Percentiles rank a stretch among this genome's conserved stretches.
phyloP scores from a whole-genome alignment of 1,139 yeast species.

The Blastobotrys raffinosifermentans region DNA sequence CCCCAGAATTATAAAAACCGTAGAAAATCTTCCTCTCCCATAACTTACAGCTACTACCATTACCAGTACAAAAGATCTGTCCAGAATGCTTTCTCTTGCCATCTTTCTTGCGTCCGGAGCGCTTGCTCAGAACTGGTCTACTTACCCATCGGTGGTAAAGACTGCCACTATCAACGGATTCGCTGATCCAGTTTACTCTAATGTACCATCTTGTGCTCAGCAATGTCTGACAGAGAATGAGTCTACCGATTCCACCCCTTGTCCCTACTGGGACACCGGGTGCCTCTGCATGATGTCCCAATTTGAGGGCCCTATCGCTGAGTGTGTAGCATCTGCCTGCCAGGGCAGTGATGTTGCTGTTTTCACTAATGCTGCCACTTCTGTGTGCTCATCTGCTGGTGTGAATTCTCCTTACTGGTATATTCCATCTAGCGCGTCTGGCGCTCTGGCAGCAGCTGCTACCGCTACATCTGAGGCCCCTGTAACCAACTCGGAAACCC shows the following conservation, averaged over 20 bases:
- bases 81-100: slow-evolving; percentile 6
- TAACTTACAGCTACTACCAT: too few species aligned
- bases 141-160: slow-evolving; percentile 45
- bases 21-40: too few species aligned
- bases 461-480: slow-evolving; percentile 3
- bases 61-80: too few species aligned
- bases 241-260: slow-evolving; percentile 21
- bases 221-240: slow-evolving; percentile 33
- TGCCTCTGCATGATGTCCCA: slow-evolving; percentile 48
- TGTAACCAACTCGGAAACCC: background rate
- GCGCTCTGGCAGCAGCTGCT: slow-evolving; percentile 3
- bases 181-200: slow-evolving; percentile 42
- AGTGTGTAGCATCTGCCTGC: slow-evolving; percentile 42
- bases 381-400: slow-evolving; percentile 43
- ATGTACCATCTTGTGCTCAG: slow-evolving; percentile 42
- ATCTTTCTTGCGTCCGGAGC: slow-evolving; percentile 7
- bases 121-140: slow-evolving; percentile 31
- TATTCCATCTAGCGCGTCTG: slow-evolving; percentile 16
- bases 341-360: slow-evolving; percentile 36
- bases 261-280: slow-evolving; percentile 54
- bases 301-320: slow-evolving; percentile 44
- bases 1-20: too few species aligned
- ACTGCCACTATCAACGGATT: slow-evolving; percentile 48
- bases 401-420: slow-evolving; percentile 42
- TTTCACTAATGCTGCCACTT: slow-evolving; percentile 41